Evolutionary conservation across 805 yeast genomes (phyloP), one percentile per base, ranked within the genome.

Genomic region (Pichia phayaonensis): DNA sequence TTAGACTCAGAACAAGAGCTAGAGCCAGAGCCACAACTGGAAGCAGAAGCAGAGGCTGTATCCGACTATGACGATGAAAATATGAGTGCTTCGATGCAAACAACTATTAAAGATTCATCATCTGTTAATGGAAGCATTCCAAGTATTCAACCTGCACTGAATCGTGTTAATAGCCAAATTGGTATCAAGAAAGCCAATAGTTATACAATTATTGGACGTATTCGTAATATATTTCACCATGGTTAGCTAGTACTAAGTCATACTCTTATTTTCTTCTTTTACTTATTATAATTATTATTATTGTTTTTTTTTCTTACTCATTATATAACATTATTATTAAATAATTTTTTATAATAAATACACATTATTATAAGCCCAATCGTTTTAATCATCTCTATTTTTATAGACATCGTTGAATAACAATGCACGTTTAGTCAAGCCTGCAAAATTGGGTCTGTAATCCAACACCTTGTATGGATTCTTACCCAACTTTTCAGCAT

Each of bases 41-140:
- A 51, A 38, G 51, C 44, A n/a, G 56, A 41, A 20, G 38, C 13
- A 16, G 36, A 45, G 15, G 46, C 26, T 15, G 42, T 27, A 16
- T n/a, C 38, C 16, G 55, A 40, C 10, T 44, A 43, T 10, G 45
- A 34, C 3, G 41, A 46, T 2, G 39, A 41, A 11, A 51, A 51
- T 13, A 45, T 49, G 21, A 53, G 49, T 15, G 65, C 63, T 10
- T 61, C 66, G 12, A 56, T 59, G 12, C 64, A 61, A 50, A 60
- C 61, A 15, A 62, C 67, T n/a, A 45, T 63, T 36, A 45, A 54
- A 23, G 66, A 62, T 49, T 59, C 54, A 31, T 52, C 49, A 22
- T 59, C 63, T 5, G 53, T 55, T 29, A 53, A 23, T 23, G 47
- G 44, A 2, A 44, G 49, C 21, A 26, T 36, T 12, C 52, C 45